Evolutionary conservation across 2,329 filamentous ascomycete genomes (phyloP).

Genomic region (Gremmenia infestans): DNA sequence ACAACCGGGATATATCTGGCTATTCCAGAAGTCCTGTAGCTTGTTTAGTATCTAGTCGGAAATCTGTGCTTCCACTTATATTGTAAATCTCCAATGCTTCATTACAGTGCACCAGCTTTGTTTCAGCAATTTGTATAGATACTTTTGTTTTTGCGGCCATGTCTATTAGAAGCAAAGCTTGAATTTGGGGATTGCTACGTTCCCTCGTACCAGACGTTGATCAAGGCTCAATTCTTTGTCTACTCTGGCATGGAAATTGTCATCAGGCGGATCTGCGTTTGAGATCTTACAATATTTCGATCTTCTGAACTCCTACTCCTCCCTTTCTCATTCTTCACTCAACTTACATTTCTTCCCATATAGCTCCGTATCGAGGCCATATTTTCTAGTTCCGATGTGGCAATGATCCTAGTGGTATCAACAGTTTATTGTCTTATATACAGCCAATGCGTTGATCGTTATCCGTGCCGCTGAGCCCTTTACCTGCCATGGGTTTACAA

Average conservation of each 20-base stretch:
- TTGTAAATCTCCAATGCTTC: conserved; percentile 7
- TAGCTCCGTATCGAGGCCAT: conserved; percentile 6
- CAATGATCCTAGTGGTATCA: neutral
- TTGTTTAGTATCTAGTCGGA: conserved; percentile 14
- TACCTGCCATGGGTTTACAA: conserved; percentile 18
- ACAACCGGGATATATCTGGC: too few relatives aligned
- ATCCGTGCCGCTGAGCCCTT: conserved; percentile 18
- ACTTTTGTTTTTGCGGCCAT: conserved; percentile 9
- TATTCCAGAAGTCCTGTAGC: neutral
- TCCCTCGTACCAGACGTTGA: conserved; percentile 1
- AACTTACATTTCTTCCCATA: conserved; percentile 16
- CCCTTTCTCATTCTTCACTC: conserved; percentile 19
- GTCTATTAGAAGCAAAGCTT: conserved; percentile 8
- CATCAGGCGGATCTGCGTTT: conserved; percentile 14
- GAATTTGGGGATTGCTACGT: neutral
- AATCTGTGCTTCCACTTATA: neutral
- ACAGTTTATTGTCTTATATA: conserved; percentile 15
- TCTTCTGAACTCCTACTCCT: conserved; percentile 3
- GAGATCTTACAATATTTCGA: conserved; percentile 15
- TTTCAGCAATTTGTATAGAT: conserved; percentile 16
- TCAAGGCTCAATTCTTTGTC: conserved; percentile 5
- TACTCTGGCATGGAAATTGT: neutral
- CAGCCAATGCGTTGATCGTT: conserved; percentile 31
- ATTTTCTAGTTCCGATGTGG: neutral
- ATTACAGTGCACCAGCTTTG: conserved; percentile 12